Evolutionary conservation across 225 moss, liverwort and hornwort genomes (phyloP).

Genomic region (Polytrichum formosum): DNA sequence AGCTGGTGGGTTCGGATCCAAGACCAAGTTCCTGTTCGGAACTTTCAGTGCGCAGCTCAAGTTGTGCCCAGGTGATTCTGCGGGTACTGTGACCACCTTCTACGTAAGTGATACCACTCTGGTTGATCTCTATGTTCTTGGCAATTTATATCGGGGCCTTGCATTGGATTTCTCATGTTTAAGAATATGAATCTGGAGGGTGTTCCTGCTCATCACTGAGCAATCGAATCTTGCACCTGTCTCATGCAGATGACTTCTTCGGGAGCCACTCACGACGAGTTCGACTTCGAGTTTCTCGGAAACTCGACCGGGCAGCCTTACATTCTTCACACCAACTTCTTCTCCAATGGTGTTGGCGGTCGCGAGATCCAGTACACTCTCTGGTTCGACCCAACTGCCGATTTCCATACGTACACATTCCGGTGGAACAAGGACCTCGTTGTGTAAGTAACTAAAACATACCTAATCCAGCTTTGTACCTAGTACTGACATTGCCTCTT

Average conservation of each 20-base stretch:
- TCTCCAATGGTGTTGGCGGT: slow-evolving; percentile 36
- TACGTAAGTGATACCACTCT: slow-evolving; percentile 24
- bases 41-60: slow-evolving; percentile 34
- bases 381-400: slow-evolving; percentile 37
- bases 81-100: slow-evolving; percentile 41
- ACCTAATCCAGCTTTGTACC: not conserved
- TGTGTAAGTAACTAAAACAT: slow-evolving; percentile 3
- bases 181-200: not conserved
- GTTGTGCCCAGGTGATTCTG: slow-evolving; percentile 29
- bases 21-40: slow-evolving; percentile 32
- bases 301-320: slow-evolving; percentile 36
- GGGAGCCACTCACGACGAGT: slow-evolving; percentile 29
- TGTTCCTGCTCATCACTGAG: not conserved
- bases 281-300: slow-evolving; percentile 52
- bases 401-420: slow-evolving; percentile 40
- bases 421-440: slow-evolving; percentile 35
- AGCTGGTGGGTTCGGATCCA: slow-evolving; percentile 43
- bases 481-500: not conserved
- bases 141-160: too few relatives aligned
- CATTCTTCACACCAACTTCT: slow-evolving; percentile 50
- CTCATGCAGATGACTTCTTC: slow-evolving; percentile 33
- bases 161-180: not conserved
- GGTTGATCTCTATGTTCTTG: not conserved
- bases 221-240: too few relatives aligned
- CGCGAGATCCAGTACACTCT: slow-evolving; percentile 41